Conservation (phyloP, 306 rosid genomes). For the Prosopis cineraria region DNA sequence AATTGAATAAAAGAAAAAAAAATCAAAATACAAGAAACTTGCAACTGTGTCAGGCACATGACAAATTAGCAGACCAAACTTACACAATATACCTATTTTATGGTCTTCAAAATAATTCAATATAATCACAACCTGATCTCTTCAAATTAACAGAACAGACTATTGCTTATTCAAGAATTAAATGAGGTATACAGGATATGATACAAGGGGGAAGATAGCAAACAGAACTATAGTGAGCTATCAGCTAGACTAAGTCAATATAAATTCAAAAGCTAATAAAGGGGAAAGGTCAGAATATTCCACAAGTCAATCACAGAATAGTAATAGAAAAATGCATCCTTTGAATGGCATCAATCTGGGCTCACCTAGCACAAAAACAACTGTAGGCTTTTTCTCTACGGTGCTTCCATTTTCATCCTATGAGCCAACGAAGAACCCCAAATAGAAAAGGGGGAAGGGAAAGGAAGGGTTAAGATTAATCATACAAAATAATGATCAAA, state of each 20-base stretch:
- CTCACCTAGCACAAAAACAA: slow-evolving; percentile 97
- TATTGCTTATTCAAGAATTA: not conserved
- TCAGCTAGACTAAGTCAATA: slow-evolving; percentile 12
- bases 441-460: not conserved
- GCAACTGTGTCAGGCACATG: slow-evolving; percentile 13
- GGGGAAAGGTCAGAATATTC: not conserved
- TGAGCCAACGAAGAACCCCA: slow-evolving; percentile 27
- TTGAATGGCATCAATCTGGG: slow-evolving; percentile 14
- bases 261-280: not conserved
- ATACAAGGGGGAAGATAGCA: not conserved
- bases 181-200: not conserved
- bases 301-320: slow-evolving; percentile 4
- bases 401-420: slow-evolving; percentile 65
- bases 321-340: slow-evolving; percentile 18
- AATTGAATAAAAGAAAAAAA: not conserved
- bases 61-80: slow-evolving; percentile 14
- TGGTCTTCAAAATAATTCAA: not conserved
- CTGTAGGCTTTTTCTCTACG: slow-evolving; percentile 70
- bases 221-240: not conserved
- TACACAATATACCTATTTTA: not conserved
- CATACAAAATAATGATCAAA: slow-evolving; percentile 5
- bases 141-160: not conserved
- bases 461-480: not conserved
- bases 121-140: not conserved
- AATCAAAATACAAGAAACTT: not conserved